These are phyloP conservation scores for Macrolepiota dolichaula DNA, from an alignment of 768 basidiomycete species.

Conservation along the genomic window DNA sequence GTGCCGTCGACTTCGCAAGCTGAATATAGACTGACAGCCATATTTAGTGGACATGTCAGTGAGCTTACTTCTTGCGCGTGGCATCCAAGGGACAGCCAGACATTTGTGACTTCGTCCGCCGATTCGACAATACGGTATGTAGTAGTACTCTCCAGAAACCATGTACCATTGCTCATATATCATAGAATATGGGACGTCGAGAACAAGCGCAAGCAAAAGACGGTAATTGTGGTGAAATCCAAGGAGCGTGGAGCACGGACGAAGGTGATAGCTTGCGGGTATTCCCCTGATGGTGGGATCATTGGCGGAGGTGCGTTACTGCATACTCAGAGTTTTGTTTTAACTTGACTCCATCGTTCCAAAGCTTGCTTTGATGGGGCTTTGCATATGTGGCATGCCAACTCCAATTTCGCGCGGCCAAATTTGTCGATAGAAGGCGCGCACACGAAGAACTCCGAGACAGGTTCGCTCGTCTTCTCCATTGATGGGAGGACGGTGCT, in stretches of 20 bases:
- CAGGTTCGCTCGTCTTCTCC: slow-evolving; percentile 84
- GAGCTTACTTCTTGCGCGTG: slow-evolving; percentile 88
- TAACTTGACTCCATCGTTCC: slow-evolving; percentile 15
- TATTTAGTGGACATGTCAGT: slow-evolving; percentile 78
- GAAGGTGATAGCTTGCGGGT: slow-evolving; percentile 83
- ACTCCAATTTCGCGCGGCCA: slow-evolving; percentile 90
- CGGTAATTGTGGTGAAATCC: slow-evolving; percentile 94
- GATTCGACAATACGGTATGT: slow-evolving; percentile 90
- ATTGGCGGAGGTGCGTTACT: slow-evolving; percentile 76
- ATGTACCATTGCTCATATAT: slow-evolving; percentile 2
- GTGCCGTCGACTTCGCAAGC: slow-evolving; percentile 24
- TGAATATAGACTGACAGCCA: background rate
- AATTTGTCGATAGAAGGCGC: slow-evolving; percentile 84
- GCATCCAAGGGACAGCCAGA: slow-evolving; percentile 84
- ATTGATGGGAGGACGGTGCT: slow-evolving; percentile 83
- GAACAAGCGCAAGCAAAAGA: slow-evolving; percentile 90
- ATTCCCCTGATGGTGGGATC: slow-evolving; percentile 84
- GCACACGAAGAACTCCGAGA: slow-evolving; percentile 82
- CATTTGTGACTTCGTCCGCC: slow-evolving; percentile 90
- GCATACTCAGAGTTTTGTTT: slow-evolving; percentile 9
- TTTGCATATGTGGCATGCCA: slow-evolving; percentile 89
- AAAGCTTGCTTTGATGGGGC: slow-evolving; percentile 89
- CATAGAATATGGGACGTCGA: slow-evolving; percentile 91
- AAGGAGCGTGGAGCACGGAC: slow-evolving; percentile 94
- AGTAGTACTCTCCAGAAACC: background rate